phyloP scores from a whole-genome alignment of 2,329 filamentous ascomycete genomes.

The Scolecobasidium constrictum region DNA sequence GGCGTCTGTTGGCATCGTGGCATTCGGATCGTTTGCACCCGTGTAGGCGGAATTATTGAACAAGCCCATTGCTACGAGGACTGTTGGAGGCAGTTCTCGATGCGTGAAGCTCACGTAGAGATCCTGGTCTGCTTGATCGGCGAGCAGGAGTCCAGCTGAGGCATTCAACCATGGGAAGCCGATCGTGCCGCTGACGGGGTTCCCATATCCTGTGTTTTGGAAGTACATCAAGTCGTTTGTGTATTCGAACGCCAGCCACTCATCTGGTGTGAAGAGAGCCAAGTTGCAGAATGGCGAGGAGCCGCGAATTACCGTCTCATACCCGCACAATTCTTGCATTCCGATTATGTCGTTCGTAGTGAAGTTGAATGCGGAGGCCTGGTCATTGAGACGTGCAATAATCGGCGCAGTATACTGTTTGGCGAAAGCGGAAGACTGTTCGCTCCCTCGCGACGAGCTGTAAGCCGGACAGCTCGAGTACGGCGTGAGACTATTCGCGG shows the following conservation, averaged over 20 bases:
- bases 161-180: slow-evolving; percentile 59
- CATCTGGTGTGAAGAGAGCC: slow-evolving; percentile 47
- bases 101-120: slow-evolving; percentile 60
- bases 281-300: slow-evolving; percentile 51
- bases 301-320: slow-evolving; percentile 53
- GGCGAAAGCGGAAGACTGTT: slow-evolving; percentile 34
- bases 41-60: slow-evolving; percentile 56
- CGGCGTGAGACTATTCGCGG: slow-evolving; percentile 51
- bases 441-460: slow-evolving; percentile 44
- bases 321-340: slow-evolving; percentile 56
- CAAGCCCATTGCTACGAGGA: slow-evolving; percentile 55
- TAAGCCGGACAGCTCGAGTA: slow-evolving; percentile 57
- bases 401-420: slow-evolving; percentile 50
- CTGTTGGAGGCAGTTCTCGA: slow-evolving; percentile 55
- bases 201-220: slow-evolving; percentile 56
- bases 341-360: slow-evolving; percentile 51
- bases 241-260: slow-evolving; percentile 59
- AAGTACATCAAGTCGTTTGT: slow-evolving; percentile 53
- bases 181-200: slow-evolving; percentile 43
- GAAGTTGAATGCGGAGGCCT: slow-evolving; percentile 51
- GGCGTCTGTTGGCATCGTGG: slow-evolving; percentile 51
- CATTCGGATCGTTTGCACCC: slow-evolving; percentile 43
- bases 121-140: slow-evolving; percentile 36
- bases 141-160: slow-evolving; percentile 40
- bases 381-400: slow-evolving; percentile 42